phyloP scores from a whole-genome alignment of 73 alveolate genomes.

The Effrenium voratum region DNA sequence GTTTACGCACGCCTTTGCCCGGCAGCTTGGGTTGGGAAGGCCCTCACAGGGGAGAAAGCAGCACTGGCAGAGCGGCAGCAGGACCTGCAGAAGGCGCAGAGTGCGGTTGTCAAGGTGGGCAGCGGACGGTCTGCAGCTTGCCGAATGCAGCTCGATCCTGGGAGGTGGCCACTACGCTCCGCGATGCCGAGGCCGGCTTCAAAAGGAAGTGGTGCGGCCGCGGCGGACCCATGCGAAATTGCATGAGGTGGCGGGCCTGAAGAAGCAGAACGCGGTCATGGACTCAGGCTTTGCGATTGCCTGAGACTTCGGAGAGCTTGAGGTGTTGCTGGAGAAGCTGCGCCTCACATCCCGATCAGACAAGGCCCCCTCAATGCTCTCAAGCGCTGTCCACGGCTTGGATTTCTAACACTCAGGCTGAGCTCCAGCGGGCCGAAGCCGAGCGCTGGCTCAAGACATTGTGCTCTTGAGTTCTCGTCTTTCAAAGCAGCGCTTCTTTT shows the following conservation, averaged over 20 bases:
- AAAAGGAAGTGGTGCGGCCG: not conserved
- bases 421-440: slow-evolving; percentile 8
- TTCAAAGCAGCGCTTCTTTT: not conserved
- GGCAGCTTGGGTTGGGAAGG: not conserved
- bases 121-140: not conserved
- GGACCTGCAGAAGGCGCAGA: not conserved
- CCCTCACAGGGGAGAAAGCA: not conserved
- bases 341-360: not conserved
- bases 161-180: slow-evolving; percentile 14
- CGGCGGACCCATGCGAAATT: not conserved
- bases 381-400: not conserved
- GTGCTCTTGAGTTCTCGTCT: not conserved
- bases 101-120: not conserved
- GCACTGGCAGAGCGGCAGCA: not conserved
- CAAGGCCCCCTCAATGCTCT: not conserved
- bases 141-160: not conserved
- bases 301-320: not conserved
- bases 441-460: not conserved
- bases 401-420: not conserved
- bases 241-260: not conserved
- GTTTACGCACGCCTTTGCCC: not conserved
- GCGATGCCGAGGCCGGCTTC: not conserved
- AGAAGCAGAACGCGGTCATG: not conserved
- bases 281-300: not conserved
- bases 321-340: slow-evolving; percentile 13